These are phyloP conservation scores for Penicillium atrosanguineum DNA, from an alignment of 495 filamentous ascomycete species.

Conservation along the genomic window DNA sequence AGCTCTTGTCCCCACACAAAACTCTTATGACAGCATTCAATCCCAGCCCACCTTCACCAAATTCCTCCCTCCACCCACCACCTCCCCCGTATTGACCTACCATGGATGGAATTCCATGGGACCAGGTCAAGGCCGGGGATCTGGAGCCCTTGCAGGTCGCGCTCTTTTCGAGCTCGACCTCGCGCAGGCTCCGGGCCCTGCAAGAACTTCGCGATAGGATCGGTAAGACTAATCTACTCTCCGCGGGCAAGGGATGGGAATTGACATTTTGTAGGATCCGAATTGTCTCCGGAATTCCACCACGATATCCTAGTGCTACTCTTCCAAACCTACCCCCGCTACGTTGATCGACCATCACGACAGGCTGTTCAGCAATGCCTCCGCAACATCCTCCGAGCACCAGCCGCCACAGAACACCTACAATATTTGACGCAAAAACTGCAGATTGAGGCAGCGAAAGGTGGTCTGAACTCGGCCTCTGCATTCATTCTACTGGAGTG, in stretches of 20 bases:
- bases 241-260: not conserved
- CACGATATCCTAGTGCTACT: slow-evolving; percentile 62
- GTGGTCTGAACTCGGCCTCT: slow-evolving; percentile 68
- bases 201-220: slow-evolving; percentile 49
- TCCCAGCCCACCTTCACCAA: slow-evolving; percentile 27
- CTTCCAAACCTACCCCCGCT: slow-evolving; percentile 82
- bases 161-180: slow-evolving; percentile 49
- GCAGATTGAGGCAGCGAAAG: slow-evolving; percentile 65
- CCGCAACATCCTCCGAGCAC: slow-evolving; percentile 56
- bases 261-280: slow-evolving; percentile 27
- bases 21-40: slow-evolving; percentile 49
- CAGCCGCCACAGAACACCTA: slow-evolving; percentile 49
- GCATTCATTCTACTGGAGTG: slow-evolving; percentile 91
- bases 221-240: slow-evolving; percentile 27
- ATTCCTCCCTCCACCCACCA: slow-evolving; percentile 11
- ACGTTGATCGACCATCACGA: slow-evolving; percentile 80
- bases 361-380: slow-evolving; percentile 77
- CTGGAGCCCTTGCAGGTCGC: slow-evolving; percentile 44
- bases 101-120: slow-evolving; percentile 51
- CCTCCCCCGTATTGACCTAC: slow-evolving; percentile 34
- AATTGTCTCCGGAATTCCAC: slow-evolving; percentile 33
- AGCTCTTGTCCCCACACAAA: slow-evolving; percentile 32
- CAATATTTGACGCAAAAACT: slow-evolving; percentile 57
- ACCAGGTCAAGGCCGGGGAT: slow-evolving; percentile 47
- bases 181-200: slow-evolving; percentile 46